Conservation (phyloP, 805 yeast species). For the Sugiyamaella lignohabitans region DNA sequence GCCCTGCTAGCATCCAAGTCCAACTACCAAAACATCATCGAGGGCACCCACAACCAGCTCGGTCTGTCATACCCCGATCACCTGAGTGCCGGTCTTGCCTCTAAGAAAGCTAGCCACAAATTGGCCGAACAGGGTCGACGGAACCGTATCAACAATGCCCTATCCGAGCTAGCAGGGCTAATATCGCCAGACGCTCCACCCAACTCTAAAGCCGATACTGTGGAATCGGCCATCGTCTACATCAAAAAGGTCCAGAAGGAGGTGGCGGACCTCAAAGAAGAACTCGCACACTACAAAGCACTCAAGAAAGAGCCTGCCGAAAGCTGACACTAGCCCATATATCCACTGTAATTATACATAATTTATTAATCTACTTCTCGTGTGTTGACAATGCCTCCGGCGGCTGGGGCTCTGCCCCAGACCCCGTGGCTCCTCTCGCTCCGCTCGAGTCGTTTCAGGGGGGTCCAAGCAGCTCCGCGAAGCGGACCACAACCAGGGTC, state of each 20-base stretch:
- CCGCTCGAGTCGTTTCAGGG: not conserved
- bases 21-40: conserved; percentile 38
- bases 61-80: conserved; percentile 39
- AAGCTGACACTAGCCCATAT: too few species aligned
- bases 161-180: conserved; percentile 61
- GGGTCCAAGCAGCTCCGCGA: not conserved
- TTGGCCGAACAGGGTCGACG: conserved; percentile 95
- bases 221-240: conserved; percentile 75
- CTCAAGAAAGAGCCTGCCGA: not conserved
- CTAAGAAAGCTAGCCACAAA: conserved; percentile 71
- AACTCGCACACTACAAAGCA: conserved; percentile 11
- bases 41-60: conserved; percentile 37
- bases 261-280: conserved; percentile 24
- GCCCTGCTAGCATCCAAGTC: conserved; percentile 34
- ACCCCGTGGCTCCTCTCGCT: too few species aligned
- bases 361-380: too few species aligned
- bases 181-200: conserved; percentile 53
- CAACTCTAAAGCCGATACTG: conserved; percentile 92
- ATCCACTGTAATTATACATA: too few species aligned
- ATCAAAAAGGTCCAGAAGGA: conserved; percentile 45
- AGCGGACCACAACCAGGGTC: not conserved
- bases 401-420: too few species aligned
- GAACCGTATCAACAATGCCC: conserved; percentile 83
- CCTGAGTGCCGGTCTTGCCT: conserved; percentile 32
- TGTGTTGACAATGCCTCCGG: too few species aligned